These are phyloP conservation scores for Peronosclerospora sorghi DNA, from an alignment of 352 stramenopile genomes.

Conservation along the genomic window DNA sequence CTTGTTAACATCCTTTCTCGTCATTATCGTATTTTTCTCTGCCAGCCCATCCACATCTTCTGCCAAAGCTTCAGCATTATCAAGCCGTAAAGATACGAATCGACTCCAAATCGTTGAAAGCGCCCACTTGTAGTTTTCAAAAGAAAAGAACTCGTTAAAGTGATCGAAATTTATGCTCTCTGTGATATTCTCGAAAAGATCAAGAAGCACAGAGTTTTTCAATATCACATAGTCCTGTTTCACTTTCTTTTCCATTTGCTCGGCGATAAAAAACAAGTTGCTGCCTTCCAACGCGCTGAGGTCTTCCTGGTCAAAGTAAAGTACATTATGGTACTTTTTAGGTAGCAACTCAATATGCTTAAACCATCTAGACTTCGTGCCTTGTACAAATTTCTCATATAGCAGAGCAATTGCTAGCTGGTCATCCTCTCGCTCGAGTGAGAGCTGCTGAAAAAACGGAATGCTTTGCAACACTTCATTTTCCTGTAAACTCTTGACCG, in stretches of 20 bases:
- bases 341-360: slow-evolving; percentile 58
- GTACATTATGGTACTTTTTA: slow-evolving; percentile 47
- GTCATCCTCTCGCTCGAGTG: slow-evolving; percentile 46
- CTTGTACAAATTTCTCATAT: slow-evolving; percentile 50
- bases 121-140: slow-evolving; percentile 71
- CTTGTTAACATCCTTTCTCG: slow-evolving; percentile 4
- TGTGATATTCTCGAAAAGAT: slow-evolving; percentile 34
- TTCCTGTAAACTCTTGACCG: slow-evolving; percentile 28
- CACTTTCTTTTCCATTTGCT: slow-evolving; percentile 55
- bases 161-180: slow-evolving; percentile 15
- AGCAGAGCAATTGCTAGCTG: slow-evolving; percentile 54
- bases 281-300: slow-evolving; percentile 35
- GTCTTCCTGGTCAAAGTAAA: slow-evolving; percentile 47
- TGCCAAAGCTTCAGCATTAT: slow-evolving; percentile 2
- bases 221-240: slow-evolving; percentile 35
- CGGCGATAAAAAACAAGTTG: slow-evolving; percentile 51
- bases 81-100: slow-evolving; percentile 58
- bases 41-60: slow-evolving; percentile 10
- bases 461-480: slow-evolving; percentile 24
- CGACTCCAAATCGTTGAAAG: slow-evolving; percentile 83
- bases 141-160: slow-evolving; percentile 40
- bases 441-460: slow-evolving; percentile 37
- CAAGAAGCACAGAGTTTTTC: slow-evolving; percentile 26
- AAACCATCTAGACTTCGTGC: slow-evolving; percentile 40
- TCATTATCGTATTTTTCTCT: background rate